A percentile compares a stretch with the other conserved stretches of the same genome.
Conservation (phyloP, 345 rosid genomes). For the Rhodamnia argentea region DNA sequence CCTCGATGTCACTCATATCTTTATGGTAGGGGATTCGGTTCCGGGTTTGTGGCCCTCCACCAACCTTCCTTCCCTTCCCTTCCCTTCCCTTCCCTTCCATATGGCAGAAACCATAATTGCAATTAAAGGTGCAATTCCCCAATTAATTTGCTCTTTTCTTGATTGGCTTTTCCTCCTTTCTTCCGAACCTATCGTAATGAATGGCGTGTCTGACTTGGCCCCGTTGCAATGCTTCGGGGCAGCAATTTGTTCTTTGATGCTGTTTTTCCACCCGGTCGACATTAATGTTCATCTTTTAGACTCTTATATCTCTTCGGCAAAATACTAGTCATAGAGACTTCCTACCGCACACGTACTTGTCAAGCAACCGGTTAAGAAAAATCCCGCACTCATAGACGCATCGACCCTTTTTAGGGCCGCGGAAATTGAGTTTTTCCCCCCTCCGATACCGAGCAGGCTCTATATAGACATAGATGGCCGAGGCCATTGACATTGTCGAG, state of each 20-base stretch:
- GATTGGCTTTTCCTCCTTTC: not conserved
- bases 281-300: not conserved
- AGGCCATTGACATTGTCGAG: no score
- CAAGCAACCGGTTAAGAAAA: not conserved
- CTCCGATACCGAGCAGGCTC: no score
- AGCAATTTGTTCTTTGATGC: not conserved
- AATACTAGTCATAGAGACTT: not conserved
- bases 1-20: no score
- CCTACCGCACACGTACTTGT: not conserved
- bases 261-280: not conserved
- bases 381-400: not conserved
- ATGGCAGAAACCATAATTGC: not conserved
- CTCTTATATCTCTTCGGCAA: not conserved
- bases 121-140: not conserved
- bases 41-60: not conserved
- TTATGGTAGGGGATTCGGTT: no score
- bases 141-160: not conserved
- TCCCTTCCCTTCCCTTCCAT: no score
- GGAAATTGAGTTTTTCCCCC: not conserved
- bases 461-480: no score
- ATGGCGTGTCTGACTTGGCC: not conserved
- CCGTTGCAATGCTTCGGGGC: not conserved
- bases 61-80: not conserved
- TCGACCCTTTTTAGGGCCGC: not conserved
- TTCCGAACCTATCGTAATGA: not conserved